Evolutionary conservation across 2,329 filamentous ascomycete species (phyloP).

Genomic region (Corinectria fuckeliana): DNA sequence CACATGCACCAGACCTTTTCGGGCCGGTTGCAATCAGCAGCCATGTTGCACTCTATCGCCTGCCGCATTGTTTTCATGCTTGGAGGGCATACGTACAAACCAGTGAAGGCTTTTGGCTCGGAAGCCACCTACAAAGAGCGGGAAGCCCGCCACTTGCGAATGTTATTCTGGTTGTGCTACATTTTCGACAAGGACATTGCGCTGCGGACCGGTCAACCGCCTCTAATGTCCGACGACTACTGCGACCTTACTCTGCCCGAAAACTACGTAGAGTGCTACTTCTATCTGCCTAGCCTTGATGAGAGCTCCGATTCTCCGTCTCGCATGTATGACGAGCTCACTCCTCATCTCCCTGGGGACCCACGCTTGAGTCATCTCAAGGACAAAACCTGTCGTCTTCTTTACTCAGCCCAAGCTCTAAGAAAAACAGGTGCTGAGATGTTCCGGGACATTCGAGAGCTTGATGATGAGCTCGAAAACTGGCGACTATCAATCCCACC

Average conservation of each 20-base stretch:
- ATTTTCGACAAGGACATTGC: conserved; percentile 62
- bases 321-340: not conserved
- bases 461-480: conserved; percentile 62
- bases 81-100: conserved; percentile 49
- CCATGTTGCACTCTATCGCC: conserved; percentile 52
- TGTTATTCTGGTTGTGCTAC: conserved; percentile 63
- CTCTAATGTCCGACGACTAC: conserved; percentile 52
- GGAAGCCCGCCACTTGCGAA: conserved; percentile 44
- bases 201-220: conserved; percentile 59
- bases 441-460: conserved; percentile 59
- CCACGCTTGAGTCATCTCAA: conserved; percentile 58
- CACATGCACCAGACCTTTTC: conserved; percentile 51
- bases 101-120: conserved; percentile 10
- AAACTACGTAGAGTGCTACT: conserved; percentile 35
- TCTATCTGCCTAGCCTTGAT: conserved; percentile 3
- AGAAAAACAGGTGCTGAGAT: conserved; percentile 61
- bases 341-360: conserved; percentile 52
- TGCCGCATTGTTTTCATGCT: conserved; percentile 57
- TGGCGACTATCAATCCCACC: conserved; percentile 59
- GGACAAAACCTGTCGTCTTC: conserved; percentile 52
- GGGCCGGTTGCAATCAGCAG: conserved; percentile 54
- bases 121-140: conserved; percentile 33
- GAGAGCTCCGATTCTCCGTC: not conserved
- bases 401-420: conserved; percentile 57
- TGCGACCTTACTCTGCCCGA: conserved; percentile 38